Conservation (phyloP, 2,329 filamentous ascomycete genomes). For the Sporothrix variecibatus region DNA sequence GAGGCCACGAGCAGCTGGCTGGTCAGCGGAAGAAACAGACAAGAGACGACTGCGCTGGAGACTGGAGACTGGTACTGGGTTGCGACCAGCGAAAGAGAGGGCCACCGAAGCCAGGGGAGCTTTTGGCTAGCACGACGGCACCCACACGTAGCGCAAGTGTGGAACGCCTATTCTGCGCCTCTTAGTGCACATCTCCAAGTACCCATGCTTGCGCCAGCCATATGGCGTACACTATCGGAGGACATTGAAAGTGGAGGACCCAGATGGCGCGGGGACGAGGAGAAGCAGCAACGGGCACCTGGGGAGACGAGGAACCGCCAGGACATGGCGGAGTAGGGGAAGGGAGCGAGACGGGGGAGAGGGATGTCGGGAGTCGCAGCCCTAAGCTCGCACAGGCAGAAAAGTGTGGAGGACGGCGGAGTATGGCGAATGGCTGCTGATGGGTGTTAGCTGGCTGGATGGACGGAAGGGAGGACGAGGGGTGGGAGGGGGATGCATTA, state of each 20-base stretch:
- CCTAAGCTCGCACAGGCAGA: conserved; percentile 13
- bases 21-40: conserved; percentile 26
- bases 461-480: conserved; percentile 25
- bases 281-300: conserved; percentile 14
- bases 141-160: conserved; percentile 19
- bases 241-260: conserved; percentile 21
- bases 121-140: conserved; percentile 25
- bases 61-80: not conserved
- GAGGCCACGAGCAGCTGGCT: conserved; percentile 15
- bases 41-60: conserved; percentile 20
- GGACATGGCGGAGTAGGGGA: conserved; percentile 29
- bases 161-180: not conserved
- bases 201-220: conserved; percentile 9
- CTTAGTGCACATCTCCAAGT: conserved; percentile 23
- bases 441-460: conserved; percentile 19
- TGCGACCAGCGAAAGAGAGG: not conserved
- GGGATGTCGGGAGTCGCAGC: conserved; percentile 10
- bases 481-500: not conserved
- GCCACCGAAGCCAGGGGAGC: conserved; percentile 22
- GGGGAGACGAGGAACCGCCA: not conserved
- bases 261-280: conserved; percentile 20
- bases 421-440: not conserved
- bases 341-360: conserved; percentile 25
- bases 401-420: conserved; percentile 24
- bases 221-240: conserved; percentile 10